A percentile compares a stretch with the other conserved stretches of the same genome.
Conservation (phyloP, 1,284 basidiomycete species). For the Cerioporus squamosus region DNA sequence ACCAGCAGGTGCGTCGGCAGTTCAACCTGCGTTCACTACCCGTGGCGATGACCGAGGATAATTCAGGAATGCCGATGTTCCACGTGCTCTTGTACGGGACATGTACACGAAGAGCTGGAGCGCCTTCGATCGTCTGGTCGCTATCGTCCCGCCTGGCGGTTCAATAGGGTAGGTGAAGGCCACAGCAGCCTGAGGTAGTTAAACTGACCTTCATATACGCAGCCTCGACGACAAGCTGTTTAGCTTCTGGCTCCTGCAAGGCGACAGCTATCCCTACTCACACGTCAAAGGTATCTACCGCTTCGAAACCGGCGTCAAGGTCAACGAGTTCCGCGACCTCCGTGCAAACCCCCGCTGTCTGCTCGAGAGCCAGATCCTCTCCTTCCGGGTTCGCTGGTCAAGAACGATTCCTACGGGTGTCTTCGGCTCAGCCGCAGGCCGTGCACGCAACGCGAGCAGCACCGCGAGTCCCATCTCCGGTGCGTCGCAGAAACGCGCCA, state of each 20-base stretch:
- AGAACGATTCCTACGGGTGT: conserved; percentile 68
- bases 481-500: conserved; percentile 34
- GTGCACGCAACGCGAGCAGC: conserved; percentile 41
- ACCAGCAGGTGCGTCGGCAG: conserved; percentile 59
- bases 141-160: conserved; percentile 85
- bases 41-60: conserved; percentile 4
- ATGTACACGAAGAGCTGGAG: conserved; percentile 92
- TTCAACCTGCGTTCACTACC: not conserved
- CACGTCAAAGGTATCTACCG: conserved; percentile 86
- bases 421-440: conserved; percentile 42
- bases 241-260: conserved; percentile 84
- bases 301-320: conserved; percentile 84
- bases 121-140: conserved; percentile 81
- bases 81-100: conserved; percentile 79
- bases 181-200: too few species aligned
- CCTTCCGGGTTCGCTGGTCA: conserved; percentile 80
- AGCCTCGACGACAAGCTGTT: conserved; percentile 88
- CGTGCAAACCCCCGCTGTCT: conserved; percentile 84
- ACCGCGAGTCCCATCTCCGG: conserved; percentile 36
- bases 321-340: conserved; percentile 83
- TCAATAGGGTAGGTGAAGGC: conserved; percentile 71
- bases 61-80: conserved; percentile 81
- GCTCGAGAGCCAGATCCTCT: conserved; percentile 75
- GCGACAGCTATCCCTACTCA: conserved; percentile 70
- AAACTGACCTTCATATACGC: not conserved